Evolutionary conservation across 768 basidiomycete species (phyloP).

Genomic region (Fibroporia radiculosa): DNA sequence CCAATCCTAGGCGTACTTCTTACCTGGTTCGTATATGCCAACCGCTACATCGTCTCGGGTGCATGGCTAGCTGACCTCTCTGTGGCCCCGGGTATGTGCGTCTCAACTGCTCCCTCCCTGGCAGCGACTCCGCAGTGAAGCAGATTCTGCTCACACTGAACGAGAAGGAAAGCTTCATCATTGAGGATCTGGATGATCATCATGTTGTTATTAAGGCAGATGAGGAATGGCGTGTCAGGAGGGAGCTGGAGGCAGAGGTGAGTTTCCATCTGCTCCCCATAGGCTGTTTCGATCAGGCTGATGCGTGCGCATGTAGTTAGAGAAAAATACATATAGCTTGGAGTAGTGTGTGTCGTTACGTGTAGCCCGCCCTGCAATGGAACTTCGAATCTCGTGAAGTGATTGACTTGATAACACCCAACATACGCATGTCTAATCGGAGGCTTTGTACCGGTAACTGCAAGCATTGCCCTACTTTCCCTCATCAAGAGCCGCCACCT

Average conservation of each 20-base stretch:
- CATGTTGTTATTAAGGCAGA: constrained; percentile 82
- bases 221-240: constrained; percentile 65
- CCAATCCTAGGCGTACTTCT: constrained; percentile 47
- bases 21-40: constrained; percentile 57
- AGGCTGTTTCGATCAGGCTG: background rate
- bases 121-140: constrained; percentile 83
- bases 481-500: too few relatives aligned
- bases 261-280: constrained; percentile 10
- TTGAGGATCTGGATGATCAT: constrained; percentile 80
- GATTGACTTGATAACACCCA: too few relatives aligned
- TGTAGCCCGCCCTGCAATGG: background rate
- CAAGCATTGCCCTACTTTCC: too few relatives aligned
- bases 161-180: constrained; percentile 72
- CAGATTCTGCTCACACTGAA: constrained; percentile 81
- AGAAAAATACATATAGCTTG: constrained; percentile 81
- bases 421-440: too few relatives aligned
- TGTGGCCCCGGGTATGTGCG: background rate
- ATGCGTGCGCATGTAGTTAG: constrained; percentile 42
- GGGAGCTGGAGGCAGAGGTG: constrained; percentile 72
- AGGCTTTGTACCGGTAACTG: too few relatives aligned
- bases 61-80: background rate
- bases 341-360: constrained; percentile 26
- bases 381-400: background rate
- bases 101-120: background rate
- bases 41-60: background rate